These are phyloP conservation scores for Kazachstania sp. DNA, from an alignment of 1,139 yeast genomes.

Conservation along the genomic window DNA sequence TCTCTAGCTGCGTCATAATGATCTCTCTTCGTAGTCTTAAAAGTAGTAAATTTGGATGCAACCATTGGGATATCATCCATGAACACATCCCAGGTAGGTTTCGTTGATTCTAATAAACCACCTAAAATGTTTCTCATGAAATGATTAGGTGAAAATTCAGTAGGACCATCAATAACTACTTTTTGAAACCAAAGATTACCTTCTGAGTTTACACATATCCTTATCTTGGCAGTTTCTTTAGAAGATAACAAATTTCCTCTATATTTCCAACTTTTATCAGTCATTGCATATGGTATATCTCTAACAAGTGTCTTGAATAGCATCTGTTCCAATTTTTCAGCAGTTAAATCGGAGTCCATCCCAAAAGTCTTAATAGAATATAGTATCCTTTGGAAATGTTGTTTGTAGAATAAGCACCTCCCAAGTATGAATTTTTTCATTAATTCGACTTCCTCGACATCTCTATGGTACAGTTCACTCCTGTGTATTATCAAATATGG, in stretches of 20 bases:
- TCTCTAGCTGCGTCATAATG: slow-evolving; percentile 57
- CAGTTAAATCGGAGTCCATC: background rate
- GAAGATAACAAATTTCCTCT: background rate
- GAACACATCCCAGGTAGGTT: slow-evolving; percentile 48
- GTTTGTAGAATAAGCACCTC: slow-evolving; percentile 7
- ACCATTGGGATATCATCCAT: slow-evolving; percentile 46
- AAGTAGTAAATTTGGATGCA: slow-evolving; percentile 72
- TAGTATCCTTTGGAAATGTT: slow-evolving; percentile 13
- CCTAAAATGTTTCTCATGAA: slow-evolving; percentile 18
- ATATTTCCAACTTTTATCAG: background rate
- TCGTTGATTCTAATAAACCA: slow-evolving; percentile 24
- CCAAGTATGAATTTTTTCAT: background rate
- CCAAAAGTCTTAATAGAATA: slow-evolving; percentile 5
- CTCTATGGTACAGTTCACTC: background rate
- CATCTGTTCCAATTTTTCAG: background rate
- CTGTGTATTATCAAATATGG: background rate
- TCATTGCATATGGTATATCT: no score
- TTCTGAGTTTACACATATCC: slow-evolving; percentile 42
- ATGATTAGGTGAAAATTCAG: slow-evolving; percentile 6
- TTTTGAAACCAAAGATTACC: slow-evolving; percentile 32
- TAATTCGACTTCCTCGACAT: background rate
- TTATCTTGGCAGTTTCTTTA: slow-evolving; percentile 43
- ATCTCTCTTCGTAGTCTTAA: slow-evolving; percentile 72
- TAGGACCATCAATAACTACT: background rate
- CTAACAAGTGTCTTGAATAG: background rate